Percentiles rank a stretch among this genome's conserved stretches.
phyloP scores from a whole-genome alignment of 495 filamentous ascomycete species.

The Penicillium chermesinum region DNA sequence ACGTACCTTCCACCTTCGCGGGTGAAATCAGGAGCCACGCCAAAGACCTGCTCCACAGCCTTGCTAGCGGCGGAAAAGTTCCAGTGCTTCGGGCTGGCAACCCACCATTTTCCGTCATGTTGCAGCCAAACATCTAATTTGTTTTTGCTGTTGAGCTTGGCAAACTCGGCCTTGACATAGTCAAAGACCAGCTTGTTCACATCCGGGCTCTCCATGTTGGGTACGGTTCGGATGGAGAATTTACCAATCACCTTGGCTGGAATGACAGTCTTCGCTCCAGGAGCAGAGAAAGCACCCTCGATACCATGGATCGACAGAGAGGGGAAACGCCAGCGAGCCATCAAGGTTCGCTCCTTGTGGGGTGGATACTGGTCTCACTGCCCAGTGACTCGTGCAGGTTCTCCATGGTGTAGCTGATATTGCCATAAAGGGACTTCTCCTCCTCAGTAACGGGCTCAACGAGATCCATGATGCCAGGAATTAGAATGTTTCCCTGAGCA shows the following conservation, averaged over 20 bases:
- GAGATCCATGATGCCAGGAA: slow-evolving; percentile 84
- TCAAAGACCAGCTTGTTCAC: slow-evolving; percentile 80
- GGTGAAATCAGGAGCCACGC: slow-evolving; percentile 89
- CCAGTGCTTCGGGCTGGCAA: slow-evolving; percentile 94
- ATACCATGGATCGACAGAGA: slow-evolving; percentile 94
- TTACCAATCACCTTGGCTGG: slow-evolving; percentile 96
- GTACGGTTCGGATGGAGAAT: slow-evolving; percentile 95
- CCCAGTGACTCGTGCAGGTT: slow-evolving; percentile 88
- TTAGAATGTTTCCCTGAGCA: slow-evolving; percentile 79
- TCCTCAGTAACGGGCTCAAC: slow-evolving; percentile 83
- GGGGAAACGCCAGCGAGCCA: slow-evolving; percentile 92
- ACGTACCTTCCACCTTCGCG: slow-evolving; percentile 85
- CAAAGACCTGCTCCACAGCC: slow-evolving; percentile 88
- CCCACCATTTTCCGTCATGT: slow-evolving; percentile 98
- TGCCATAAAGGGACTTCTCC: slow-evolving; percentile 76
- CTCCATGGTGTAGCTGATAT: slow-evolving; percentile 91
- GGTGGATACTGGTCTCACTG: slow-evolving; percentile 75
- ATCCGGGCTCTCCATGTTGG: slow-evolving; percentile 89
- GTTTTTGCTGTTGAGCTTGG: slow-evolving; percentile 86
- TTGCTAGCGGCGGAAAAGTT: slow-evolving; percentile 92
- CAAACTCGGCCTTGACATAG: slow-evolving; percentile 72
- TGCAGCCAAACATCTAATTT: slow-evolving; percentile 70
- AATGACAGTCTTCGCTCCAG: slow-evolving; percentile 97
- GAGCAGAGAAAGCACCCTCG: slow-evolving; percentile 90
- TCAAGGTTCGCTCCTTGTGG: slow-evolving; percentile 84